Base-by-base conservation (phyloP, 2,329 filamentous ascomycete species). In the Aspergillus fumigatiaffinis region DNA sequence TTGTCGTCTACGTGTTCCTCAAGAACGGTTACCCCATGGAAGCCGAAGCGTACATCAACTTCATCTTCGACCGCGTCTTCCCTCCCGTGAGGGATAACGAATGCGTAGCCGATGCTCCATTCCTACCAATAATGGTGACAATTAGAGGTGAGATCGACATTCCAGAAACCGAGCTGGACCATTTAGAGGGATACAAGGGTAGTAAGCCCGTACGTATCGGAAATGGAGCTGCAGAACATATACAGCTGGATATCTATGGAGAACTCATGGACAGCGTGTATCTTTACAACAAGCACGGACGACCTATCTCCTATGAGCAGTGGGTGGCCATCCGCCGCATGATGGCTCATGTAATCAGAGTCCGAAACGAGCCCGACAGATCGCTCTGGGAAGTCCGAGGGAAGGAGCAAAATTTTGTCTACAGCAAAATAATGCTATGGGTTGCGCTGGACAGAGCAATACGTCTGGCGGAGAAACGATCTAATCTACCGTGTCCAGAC, bases 351-450 rank as follows among this genome's bases (percentile, higher is more conserved):
- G 87, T 90, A 38, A 79, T 90, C 60, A 85, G 82, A 0, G 84
- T 91, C 52, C 82, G 86, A 69, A 74, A 86, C 55, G 76, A 87
- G 47, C 84, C 85, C 10, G 89, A 92, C 68, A 91, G 91, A 87
- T 91, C 87, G 2, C 92, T 92, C 65, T 92, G 89, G 89, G 89
- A 92, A 70, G 88, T 91, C 5, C 84, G 89, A 42, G 89, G 89
- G 61, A 77, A 86, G 66, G 88, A 88, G 68, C 88, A 91, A 71
- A 84, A 91, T 67, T 92, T 91, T 63, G 84, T 87, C 14, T 92
- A 92, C 73, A 90, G 87, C n/a, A 90, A 92, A 68, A 82, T 92
- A 61, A 90, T 92, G 86, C 80, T 92, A 23, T 92, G 89, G 89
- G 89, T 92, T 3, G 88, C 89, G n/a, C 85, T 92, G 60, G 89